Conservation (phyloP, 148 eudicot genomes). For the Chenopodium quinoa region DNA sequence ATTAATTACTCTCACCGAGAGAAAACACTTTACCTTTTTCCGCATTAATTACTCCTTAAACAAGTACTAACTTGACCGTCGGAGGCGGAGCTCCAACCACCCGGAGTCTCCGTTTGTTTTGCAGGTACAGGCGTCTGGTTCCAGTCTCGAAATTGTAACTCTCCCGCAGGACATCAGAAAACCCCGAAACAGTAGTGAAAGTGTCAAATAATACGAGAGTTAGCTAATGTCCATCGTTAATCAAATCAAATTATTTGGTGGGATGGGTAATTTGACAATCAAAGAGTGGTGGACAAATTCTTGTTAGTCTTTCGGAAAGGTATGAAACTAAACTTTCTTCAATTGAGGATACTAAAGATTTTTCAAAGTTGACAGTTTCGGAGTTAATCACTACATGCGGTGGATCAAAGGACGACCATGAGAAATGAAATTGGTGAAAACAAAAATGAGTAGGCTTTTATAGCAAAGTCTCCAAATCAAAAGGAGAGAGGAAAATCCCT, state of each 20-base stretch:
- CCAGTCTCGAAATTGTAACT: no score
- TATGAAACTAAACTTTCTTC: neutral
- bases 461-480: neutral
- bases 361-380: neutral
- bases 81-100: no score
- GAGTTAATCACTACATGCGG: neutral
- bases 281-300: neutral
- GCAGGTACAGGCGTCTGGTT: no score
- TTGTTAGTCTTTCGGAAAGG: neutral
- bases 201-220: neutral
- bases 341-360: constrained; percentile 2
- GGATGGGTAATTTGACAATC: neutral
- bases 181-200: neutral
- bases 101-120: no score
- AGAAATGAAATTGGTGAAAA: neutral
- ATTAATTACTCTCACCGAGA: no score
- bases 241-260: constrained; percentile 3
- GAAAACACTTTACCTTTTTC: no score
- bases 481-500: neutral
- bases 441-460: no score
- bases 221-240: neutral
- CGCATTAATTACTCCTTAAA: no score
- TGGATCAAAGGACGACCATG: constrained; percentile 3
- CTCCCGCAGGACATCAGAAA: no score
- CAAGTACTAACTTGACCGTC: no score